Base-by-base conservation (phyloP, 352 stramenopile genomes). In the Poterioochromonas sp. region DNA sequence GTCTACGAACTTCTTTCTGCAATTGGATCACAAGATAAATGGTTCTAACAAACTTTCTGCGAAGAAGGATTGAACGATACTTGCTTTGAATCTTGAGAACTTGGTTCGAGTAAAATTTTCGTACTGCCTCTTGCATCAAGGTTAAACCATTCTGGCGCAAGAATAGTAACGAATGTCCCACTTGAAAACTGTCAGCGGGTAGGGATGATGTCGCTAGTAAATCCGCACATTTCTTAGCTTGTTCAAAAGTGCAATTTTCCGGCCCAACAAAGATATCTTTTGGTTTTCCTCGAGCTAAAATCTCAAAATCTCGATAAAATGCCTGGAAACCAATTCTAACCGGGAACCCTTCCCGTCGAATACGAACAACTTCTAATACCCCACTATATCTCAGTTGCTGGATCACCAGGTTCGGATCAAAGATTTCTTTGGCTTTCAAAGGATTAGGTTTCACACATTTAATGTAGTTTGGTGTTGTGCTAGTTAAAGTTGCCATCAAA, bases 361-460 rank as follows among this genome's bases (percentile, higher is more conserved):
- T 95, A 26, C 89, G 88, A 41, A 95, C 89, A 43, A 94, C 91
- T 79, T 96, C 91, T 8, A 96, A 80, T 0, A 96, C 89, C 1
- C 91, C 91, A 58, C 88, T 92, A 83, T 95, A 96, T 0, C 91
- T 76, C 0, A 96, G 83, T 73, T 96, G 91, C 41, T 95, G 88
- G 0, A 92, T 86, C 37, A 96, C 90, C 29, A 95, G 81, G 41
- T 40, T 32, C 44, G 77, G 32, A 80, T 90, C 63, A 71, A 96
- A 95, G 32, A 71, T 71, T n/a, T 88, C 89, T 35, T 87, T 88
- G 0, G 90, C 86, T 79, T 95, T 96, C 32, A 94, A 83, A 47
- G 90, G 92, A 84, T 96, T 96, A 11, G 91, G 91, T 83, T 96
- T 96, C 79, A 96, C 93, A 76, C 91, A 96, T 82, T 95, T 94